These are phyloP conservation scores for Tubosaeta sp. DNA, from an alignment of 768 basidiomycete species.

Conservation along the genomic window DNA sequence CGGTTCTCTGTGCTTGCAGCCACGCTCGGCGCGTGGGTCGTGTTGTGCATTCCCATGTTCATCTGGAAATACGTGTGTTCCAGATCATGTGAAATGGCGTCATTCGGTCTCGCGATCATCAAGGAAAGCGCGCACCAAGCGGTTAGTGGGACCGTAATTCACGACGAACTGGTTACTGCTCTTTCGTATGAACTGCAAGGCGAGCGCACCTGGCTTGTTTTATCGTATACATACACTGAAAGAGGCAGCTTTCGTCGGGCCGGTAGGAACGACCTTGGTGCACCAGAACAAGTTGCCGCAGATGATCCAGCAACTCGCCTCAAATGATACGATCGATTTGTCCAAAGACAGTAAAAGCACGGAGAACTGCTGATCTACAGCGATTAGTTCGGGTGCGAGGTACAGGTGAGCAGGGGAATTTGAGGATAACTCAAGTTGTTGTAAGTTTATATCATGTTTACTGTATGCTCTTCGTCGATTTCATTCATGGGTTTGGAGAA, in stretches of 20 bases:
- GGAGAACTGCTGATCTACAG: slow-evolving; percentile 41
- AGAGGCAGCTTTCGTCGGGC: slow-evolving; percentile 38
- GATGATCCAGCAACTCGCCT: slow-evolving; percentile 32
- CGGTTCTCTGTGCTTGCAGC: slow-evolving; percentile 35
- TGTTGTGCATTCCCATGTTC: slow-evolving; percentile 40
- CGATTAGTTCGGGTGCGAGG: slow-evolving; percentile 18
- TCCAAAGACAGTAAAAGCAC: slow-evolving; percentile 29
- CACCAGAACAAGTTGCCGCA: slow-evolving; percentile 36
- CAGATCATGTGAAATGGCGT: background rate
- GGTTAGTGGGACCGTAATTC: slow-evolving; percentile 38
- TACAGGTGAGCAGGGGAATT: too few relatives aligned
- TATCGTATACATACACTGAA: slow-evolving; percentile 31
- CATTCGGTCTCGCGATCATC: background rate
- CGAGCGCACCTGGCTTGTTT: slow-evolving; percentile 38
- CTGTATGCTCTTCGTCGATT: background rate
- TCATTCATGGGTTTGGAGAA: background rate
- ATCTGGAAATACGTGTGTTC: slow-evolving; percentile 45
- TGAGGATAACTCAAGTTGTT: too few relatives aligned
- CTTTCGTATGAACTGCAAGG: slow-evolving; percentile 34
- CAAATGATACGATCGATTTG: slow-evolving; percentile 27
- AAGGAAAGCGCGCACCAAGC: slow-evolving; percentile 41
- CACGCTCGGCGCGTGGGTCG: slow-evolving; percentile 33
- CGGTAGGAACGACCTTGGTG: slow-evolving; percentile 26
- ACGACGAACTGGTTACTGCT: slow-evolving; percentile 32
- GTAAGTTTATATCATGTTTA: too few relatives aligned